Conservation (phyloP, 2,329 filamentous ascomycete genomes). For the Epichloe amarillans region DNA sequence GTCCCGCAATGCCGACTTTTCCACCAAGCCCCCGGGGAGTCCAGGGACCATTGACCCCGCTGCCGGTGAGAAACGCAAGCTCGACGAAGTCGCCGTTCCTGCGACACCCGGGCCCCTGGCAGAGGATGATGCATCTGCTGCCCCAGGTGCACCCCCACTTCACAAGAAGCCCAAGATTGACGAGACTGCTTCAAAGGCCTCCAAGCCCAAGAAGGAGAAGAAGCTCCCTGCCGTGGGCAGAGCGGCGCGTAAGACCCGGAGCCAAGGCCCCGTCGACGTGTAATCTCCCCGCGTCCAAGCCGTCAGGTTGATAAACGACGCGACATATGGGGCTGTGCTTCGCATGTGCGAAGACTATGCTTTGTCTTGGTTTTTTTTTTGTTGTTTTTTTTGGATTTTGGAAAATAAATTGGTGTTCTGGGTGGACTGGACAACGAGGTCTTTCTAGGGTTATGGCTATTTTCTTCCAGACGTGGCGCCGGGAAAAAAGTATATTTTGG, state of each 20-base stretch:
- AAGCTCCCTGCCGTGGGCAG: conserved; percentile 20
- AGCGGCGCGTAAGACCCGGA: conserved; percentile 29
- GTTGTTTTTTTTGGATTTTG: not conserved
- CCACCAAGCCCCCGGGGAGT: conserved; percentile 9
- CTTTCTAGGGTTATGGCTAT: too few relatives aligned
- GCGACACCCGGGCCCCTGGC: conserved; percentile 5
- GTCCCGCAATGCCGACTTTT: not conserved
- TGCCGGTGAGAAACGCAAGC: conserved; percentile 27
- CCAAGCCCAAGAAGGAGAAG: conserved; percentile 24
- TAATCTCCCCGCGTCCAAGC: not conserved
- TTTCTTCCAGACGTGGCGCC: too few relatives aligned
- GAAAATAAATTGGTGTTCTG: too few relatives aligned
- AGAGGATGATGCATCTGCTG: conserved; percentile 12
- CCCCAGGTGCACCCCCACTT: conserved; percentile 6
- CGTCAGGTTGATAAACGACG: not conserved
- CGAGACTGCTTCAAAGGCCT: conserved; percentile 15
- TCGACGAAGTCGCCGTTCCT: conserved; percentile 17
- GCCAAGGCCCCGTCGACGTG: conserved; percentile 25
- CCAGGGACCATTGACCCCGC: conserved; percentile 7
- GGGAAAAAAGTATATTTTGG: too few relatives aligned
- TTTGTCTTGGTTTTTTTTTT: not conserved
- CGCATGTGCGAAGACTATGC: not conserved
- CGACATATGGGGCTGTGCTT: not conserved
- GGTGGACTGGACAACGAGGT: too few relatives aligned
- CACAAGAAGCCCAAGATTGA: conserved; percentile 30